A percentile compares a stretch with the other conserved stretches of the same genome.
Conservation (phyloP, 1,139 yeast species). For the Nakaseomyces kungkrabaensis region DNA sequence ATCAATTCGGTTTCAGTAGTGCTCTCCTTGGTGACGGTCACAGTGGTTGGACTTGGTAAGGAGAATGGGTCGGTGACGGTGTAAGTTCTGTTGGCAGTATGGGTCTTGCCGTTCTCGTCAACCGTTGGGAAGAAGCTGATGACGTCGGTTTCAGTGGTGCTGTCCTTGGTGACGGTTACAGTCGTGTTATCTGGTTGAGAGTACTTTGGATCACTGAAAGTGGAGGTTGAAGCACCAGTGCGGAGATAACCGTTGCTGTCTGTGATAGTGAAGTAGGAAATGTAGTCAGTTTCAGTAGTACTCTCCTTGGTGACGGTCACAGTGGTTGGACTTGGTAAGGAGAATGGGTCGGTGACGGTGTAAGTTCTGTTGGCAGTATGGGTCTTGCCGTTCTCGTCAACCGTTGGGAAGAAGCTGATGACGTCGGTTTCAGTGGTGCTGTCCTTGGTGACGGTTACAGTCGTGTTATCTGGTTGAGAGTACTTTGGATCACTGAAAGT, state of each 20-base stretch:
- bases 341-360: not conserved
- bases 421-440: not conserved
- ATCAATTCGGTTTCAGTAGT: no score
- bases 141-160: not conserved
- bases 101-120: not conserved
- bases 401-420: not conserved
- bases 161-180: not conserved
- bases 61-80: not conserved
- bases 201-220: no score
- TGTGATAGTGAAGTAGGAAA: not conserved
- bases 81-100: not conserved
- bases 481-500: no score
- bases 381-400: not conserved
- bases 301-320: not conserved
- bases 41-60: no score
- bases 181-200: not conserved
- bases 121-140: not conserved
- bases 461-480: not conserved
- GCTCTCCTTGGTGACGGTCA: no score
- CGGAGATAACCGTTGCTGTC: no score
- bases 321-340: not conserved
- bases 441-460: not conserved
- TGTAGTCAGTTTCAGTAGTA: not conserved
- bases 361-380: not conserved
- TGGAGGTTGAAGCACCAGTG: no score